Percentiles rank a stretch among this genome's conserved stretches.
Conservation (phyloP, 1,139 yeast genomes). For the Taphrina communis region DNA sequence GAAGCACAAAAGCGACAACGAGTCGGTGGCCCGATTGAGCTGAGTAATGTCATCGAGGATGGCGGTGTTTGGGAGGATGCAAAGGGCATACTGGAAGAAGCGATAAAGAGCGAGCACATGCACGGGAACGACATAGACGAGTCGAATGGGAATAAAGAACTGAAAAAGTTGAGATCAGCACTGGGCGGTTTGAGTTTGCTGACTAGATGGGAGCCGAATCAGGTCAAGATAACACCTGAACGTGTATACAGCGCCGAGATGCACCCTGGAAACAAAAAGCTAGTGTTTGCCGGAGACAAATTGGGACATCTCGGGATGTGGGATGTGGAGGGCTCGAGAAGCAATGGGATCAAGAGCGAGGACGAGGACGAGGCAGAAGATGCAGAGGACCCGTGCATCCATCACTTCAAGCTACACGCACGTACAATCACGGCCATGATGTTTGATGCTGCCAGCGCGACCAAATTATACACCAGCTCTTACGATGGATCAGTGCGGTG, state of each 20-base stretch:
- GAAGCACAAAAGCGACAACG: constrained; percentile 44
- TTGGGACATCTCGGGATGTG: constrained; percentile 85
- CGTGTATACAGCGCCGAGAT: constrained; percentile 75
- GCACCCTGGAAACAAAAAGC: constrained; percentile 72
- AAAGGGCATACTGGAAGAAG: constrained; percentile 10
- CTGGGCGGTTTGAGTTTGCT: constrained; percentile 61
- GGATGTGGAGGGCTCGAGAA: constrained; percentile 62
- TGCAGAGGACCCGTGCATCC: constrained; percentile 60
- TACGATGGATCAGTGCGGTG: constrained; percentile 86
- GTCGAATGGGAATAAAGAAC: constrained; percentile 47
- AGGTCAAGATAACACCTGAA: constrained; percentile 71
- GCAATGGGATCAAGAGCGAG: neutral
- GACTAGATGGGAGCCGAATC: constrained; percentile 68
- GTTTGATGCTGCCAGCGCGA: constrained; percentile 59
- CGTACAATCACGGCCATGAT: constrained; percentile 70
- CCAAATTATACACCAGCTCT: constrained; percentile 69
- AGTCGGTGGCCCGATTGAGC: constrained; percentile 41
- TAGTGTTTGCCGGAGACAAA: constrained; percentile 86
- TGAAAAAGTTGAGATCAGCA: constrained; percentile 58
- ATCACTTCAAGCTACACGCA: constrained; percentile 75
- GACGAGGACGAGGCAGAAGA: constrained; percentile 32
- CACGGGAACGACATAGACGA: constrained; percentile 53
- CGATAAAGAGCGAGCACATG: constrained; percentile 51
- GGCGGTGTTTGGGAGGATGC: constrained; percentile 38
- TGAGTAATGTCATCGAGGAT: constrained; percentile 41